Conservation (phyloP, 2,329 filamentous ascomycete species). For the Xylaria polymorpha region DNA sequence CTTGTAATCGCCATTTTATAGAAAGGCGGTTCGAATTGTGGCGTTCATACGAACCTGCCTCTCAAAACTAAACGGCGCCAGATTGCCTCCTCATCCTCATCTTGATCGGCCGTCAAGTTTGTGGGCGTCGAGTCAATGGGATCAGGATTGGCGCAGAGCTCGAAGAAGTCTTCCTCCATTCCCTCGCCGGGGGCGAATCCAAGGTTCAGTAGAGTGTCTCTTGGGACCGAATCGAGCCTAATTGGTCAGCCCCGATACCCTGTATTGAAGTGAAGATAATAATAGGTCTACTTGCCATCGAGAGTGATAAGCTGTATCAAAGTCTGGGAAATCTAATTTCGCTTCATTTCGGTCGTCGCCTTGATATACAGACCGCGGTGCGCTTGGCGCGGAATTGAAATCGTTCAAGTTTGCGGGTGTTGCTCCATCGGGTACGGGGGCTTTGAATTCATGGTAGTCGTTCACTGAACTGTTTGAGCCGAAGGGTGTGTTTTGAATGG, state of each 20-base stretch:
- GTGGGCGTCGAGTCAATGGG: conserved; percentile 47
- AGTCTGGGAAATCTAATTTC: conserved; percentile 30
- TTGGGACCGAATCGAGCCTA: conserved; percentile 50
- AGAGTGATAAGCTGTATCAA: conserved; percentile 44
- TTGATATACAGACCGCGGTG: conserved; percentile 36
- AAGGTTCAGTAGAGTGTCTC: conserved; percentile 50
- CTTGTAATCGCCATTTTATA: neutral
- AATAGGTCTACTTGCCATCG: conserved; percentile 45
- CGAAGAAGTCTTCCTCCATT: conserved; percentile 51
- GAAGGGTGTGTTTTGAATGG: conserved; percentile 37
- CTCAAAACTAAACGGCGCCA: conserved; percentile 52
- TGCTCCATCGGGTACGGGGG: conserved; percentile 31
- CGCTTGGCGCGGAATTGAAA: conserved; percentile 26
- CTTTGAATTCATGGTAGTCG: conserved; percentile 38
- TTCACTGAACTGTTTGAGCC: conserved; percentile 42
- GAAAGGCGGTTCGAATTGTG: neutral
- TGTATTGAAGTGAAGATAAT: neutral
- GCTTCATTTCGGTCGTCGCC: conserved; percentile 26
- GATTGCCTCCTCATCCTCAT: conserved; percentile 51
- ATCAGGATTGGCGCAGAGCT: conserved; percentile 51
- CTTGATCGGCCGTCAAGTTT: conserved; percentile 43
- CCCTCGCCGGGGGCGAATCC: conserved; percentile 50
- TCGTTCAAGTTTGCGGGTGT: conserved; percentile 37
- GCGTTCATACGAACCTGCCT: conserved; percentile 47
- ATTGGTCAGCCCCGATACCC: conserved; percentile 27